A percentile compares a stretch with the other conserved stretches of the same genome.
Conservation (phyloP, 768 basidiomycete genomes). For the Leccinum incarnatum region DNA sequence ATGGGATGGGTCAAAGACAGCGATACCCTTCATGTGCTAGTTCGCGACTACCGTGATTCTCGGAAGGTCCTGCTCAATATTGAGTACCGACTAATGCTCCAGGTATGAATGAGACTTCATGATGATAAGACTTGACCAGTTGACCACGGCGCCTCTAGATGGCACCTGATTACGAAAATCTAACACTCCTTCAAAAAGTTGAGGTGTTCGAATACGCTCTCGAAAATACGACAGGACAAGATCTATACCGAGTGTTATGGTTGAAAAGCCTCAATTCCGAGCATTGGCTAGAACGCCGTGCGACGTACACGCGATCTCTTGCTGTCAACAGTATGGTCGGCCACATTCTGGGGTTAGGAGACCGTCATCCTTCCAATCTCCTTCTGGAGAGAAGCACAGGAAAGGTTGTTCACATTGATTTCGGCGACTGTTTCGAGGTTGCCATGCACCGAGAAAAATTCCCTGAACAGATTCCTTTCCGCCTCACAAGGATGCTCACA, state of each 20-base stretch:
- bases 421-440: constrained; percentile 98
- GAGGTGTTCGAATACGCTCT: constrained; percentile 99
- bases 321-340: constrained; percentile 99
- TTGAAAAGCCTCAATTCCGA: constrained; percentile 93
- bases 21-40: constrained; percentile 93
- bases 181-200: constrained; percentile 93
- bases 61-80: constrained; percentile 96
- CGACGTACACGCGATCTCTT: constrained; percentile 92
- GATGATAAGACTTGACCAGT: constrained; percentile 25
- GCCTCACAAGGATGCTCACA: constrained; percentile 95
- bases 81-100: constrained; percentile 97
- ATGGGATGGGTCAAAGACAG: constrained; percentile 95
- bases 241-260: constrained; percentile 95
- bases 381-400: constrained; percentile 89
- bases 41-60: constrained; percentile 94
- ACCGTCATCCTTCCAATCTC: constrained; percentile 95
- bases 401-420: constrained; percentile 95
- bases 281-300: constrained; percentile 95
- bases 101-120: constrained; percentile 69
- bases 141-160: constrained; percentile 52
- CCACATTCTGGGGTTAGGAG: constrained; percentile 95
- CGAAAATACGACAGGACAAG: constrained; percentile 98
- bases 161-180: constrained; percentile 97
- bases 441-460: constrained; percentile 99
- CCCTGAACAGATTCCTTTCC: constrained; percentile 98